A percentile compares a stretch with the other conserved stretches of the same genome.
phyloP scores from a whole-genome alignment of 352 stramenopile genomes.

The Pythium periplocum region DNA sequence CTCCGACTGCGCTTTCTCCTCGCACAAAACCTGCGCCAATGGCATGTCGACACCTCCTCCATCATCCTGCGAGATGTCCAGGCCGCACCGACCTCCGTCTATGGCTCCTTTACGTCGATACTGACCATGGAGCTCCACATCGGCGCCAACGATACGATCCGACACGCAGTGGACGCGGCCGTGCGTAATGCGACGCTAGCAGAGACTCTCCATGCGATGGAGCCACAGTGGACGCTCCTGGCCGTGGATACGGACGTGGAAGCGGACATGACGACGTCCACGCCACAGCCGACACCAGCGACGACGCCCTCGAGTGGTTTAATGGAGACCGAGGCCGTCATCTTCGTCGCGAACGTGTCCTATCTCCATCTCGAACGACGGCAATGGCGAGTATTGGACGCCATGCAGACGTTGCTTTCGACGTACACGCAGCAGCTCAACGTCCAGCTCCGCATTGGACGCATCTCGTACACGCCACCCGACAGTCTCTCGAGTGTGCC shows the following conservation, averaged over 20 bases:
- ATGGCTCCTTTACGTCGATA: slow-evolving; percentile 3
- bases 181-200: slow-evolving; percentile 20
- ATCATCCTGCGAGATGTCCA: slow-evolving; percentile 20
- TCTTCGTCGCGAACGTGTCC: no score
- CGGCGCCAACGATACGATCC: slow-evolving; percentile 7
- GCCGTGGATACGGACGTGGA: slow-evolving; percentile 16
- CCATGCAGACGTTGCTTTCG: no score
- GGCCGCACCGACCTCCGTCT: background rate
- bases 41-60: slow-evolving; percentile 18
- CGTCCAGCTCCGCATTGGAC: slow-evolving; percentile 2
- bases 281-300: background rate
- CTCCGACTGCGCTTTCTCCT: slow-evolving; percentile 26
- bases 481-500: slow-evolving; percentile 4
- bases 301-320: background rate
- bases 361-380: background rate
- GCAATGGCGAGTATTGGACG: background rate
- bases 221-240: slow-evolving; percentile 20
- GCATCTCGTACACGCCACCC: slow-evolving; percentile 1
- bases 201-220: slow-evolving; percentile 7
- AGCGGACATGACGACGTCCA: background rate
- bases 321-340: no score
- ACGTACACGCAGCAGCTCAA: slow-evolving; percentile 1
- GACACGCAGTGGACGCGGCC: slow-evolving; percentile 9
- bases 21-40: slow-evolving; percentile 1
- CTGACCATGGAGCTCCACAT: slow-evolving; percentile 24